Evolutionary conservation across 805 yeast species (phyloP), one percentile per base, ranked within the genome.

Genomic region (Kockiozyma suomiensis): DNA sequence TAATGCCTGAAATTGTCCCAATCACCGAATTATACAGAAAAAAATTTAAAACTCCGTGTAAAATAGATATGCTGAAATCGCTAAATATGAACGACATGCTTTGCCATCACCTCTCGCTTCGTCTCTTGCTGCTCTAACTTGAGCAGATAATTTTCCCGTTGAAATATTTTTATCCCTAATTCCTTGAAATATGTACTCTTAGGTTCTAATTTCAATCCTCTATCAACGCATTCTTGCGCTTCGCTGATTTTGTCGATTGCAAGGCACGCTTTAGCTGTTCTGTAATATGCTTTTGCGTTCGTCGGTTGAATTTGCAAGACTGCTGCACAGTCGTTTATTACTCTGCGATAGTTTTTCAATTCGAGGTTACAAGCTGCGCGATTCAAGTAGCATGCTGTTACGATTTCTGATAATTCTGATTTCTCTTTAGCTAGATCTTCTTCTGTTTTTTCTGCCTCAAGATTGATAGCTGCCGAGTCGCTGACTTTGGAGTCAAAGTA

Each of bases 321-420:
- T 51, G 79, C 80, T 66, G 85, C 85, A 72, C 97, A 89, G 72
- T 93, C 97, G 64, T 87, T 88, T 65, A 94, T 86, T 70, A 96
- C 89, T 56, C 84, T 78, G 75, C 98, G 82, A 73, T 85, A 93
- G 74, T 94, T 94, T 68, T 85, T 79, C 67, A 94, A 76, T 70
- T 88, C 96, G 65, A 94, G 77, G 69, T 93, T 90, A 74, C 97
- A 88, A 1, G 97, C 97, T 1, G 98, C 96, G 61, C 97, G 81
- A 73, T 94, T 94, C 56, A 86, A 76, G 64, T 80, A 85, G 50
- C 94, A 78, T 0, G 93, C 84, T 2, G 83, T 81, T 38, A 82
- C 82, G 26, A 90, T 75, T 4, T 75, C 77, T 13, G 74, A 73
- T 15, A 80, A 86, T 4, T 79, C 53, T 40, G 37, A 57, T 2